Evolutionary conservation across 2,329 filamentous ascomycete species (phyloP).

Genomic region (Phyllosticta paracitricarpa): DNA sequence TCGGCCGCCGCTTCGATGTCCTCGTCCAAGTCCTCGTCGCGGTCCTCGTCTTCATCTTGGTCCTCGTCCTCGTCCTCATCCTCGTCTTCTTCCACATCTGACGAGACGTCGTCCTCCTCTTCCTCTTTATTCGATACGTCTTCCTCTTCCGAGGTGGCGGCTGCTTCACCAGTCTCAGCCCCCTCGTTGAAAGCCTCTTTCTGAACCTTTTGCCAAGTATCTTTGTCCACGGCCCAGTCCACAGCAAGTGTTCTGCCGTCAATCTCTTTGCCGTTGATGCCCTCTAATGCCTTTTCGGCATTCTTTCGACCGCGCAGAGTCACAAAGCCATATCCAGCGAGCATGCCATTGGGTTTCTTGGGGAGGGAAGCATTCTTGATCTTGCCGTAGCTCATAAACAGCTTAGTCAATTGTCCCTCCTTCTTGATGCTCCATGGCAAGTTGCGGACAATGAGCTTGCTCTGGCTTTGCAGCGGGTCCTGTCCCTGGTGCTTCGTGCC

Average conservation of each 20-base stretch:
- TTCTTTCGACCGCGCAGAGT: conserved; percentile 81
- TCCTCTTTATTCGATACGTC: conserved; percentile 30
- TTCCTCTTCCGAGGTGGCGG: conserved; percentile 12
- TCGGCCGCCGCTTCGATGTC: conserved; percentile 18
- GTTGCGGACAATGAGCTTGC: conserved; percentile 79
- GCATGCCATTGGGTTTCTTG: conserved; percentile 54
- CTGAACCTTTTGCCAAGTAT: conserved; percentile 61
- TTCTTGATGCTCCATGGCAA: conserved; percentile 92
- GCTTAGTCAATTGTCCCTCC: conserved; percentile 63
- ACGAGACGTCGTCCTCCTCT: conserved; percentile 16
- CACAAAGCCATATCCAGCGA: conserved; percentile 88
- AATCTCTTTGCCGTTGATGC: conserved; percentile 79
- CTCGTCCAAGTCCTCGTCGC: conserved; percentile 32
- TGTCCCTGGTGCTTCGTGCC: conserved; percentile 60
- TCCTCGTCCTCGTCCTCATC: conserved; percentile 35
- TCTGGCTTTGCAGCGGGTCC: conserved; percentile 53
- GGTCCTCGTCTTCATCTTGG: conserved; percentile 32
- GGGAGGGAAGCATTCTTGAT: conserved; percentile 82
- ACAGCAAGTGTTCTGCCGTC: conserved; percentile 85
- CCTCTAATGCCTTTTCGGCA: conserved; percentile 76
- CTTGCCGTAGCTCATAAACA: conserved; percentile 85
- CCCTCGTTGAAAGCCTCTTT: conserved; percentile 32
- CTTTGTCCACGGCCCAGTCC: conserved; percentile 93
- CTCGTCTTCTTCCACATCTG: conserved; percentile 25
- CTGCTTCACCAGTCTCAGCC: conserved; percentile 32